A percentile compares a stretch with the other conserved stretches of the same genome.
Evolutionary conservation across 169 alveolate species (phyloP).

Genomic region (Plasmodium fragile): DNA sequence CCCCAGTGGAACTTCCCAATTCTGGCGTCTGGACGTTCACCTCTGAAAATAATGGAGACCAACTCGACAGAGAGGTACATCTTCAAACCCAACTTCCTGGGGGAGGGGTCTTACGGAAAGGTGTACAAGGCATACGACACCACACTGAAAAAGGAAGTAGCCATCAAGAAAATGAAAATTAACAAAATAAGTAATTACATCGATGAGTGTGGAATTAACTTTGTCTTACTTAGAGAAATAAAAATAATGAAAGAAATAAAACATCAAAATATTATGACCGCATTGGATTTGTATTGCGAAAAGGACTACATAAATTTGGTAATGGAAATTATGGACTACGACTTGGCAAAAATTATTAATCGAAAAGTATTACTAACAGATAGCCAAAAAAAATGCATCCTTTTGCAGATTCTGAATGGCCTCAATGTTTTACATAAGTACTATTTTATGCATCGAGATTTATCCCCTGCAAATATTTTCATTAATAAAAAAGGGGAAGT

Average conservation of each 20-base stretch:
- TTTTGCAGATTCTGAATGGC: slow-evolving; percentile 87
- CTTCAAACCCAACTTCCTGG: slow-evolving; percentile 90
- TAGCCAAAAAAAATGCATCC: slow-evolving; percentile 91
- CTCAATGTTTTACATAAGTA: slow-evolving; percentile 83
- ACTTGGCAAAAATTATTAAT: slow-evolving; percentile 92
- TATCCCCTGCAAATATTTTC: slow-evolving; percentile 90
- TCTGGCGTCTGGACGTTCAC: background rate
- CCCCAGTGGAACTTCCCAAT: background rate
- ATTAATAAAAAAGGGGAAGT: slow-evolving; percentile 86
- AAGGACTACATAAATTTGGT: slow-evolving; percentile 90
- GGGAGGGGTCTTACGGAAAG: slow-evolving; percentile 98
- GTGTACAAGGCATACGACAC: slow-evolving; percentile 94
- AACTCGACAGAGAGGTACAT: slow-evolving; percentile 79
- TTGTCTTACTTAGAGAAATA: slow-evolving; percentile 93
- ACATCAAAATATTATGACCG: slow-evolving; percentile 92
- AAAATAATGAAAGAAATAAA: slow-evolving; percentile 91
- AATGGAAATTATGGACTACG: slow-evolving; percentile 95
- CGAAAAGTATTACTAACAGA: slow-evolving; percentile 89
- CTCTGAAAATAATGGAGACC: slow-evolving; percentile 13
- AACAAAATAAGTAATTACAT: slow-evolving; percentile 80
- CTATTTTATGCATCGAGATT: slow-evolving; percentile 88
- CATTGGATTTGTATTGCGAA: slow-evolving; percentile 90
- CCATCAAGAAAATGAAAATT: slow-evolving; percentile 94
- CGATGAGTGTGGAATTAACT: slow-evolving; percentile 92
- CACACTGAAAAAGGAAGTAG: slow-evolving; percentile 85